These are phyloP conservation scores for Phyllosticta capitalensis DNA, from an alignment of 2,329 filamentous ascomycete species.

Conservation along the genomic window DNA sequence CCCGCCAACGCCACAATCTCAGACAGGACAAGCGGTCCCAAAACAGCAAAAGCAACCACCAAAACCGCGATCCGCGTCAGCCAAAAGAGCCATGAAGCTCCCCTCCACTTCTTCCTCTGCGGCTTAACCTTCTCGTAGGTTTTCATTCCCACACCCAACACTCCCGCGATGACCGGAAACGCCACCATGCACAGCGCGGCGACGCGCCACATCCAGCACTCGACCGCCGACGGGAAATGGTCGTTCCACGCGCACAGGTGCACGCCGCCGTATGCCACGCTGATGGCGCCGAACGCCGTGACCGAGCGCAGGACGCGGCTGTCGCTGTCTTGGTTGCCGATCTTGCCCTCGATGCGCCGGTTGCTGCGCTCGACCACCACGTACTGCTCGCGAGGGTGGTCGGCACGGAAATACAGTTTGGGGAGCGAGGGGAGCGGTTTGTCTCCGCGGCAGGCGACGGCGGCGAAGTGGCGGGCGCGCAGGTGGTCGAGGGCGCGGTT, in stretches of 20 bases:
- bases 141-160: too few relatives aligned
- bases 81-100: too few relatives aligned
- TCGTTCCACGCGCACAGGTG: slow-evolving; percentile 20
- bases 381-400: background rate
- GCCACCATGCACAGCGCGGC: background rate
- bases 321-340: background rate
- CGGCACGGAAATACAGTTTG: background rate
- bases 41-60: too few relatives aligned
- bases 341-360: background rate
- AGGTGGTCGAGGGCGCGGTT: slow-evolving; percentile 5
- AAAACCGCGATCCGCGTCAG: too few relatives aligned
- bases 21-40: too few relatives aligned
- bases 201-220: slow-evolving; percentile 17
- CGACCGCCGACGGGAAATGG: slow-evolving; percentile 16
- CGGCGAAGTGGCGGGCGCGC: background rate
- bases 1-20: background rate
- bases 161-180: background rate
- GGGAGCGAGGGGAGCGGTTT: background rate
- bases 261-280: slow-evolving; percentile 18
- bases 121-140: too few relatives aligned
- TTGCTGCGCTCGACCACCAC: background rate
- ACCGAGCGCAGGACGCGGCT: background rate
- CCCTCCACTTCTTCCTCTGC: too few relatives aligned
- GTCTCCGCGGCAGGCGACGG: background rate
- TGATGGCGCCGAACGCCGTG: background rate